Base-by-base conservation (phyloP, 73 alveolate genomes). In the Paramecium biaurelia region DNA sequence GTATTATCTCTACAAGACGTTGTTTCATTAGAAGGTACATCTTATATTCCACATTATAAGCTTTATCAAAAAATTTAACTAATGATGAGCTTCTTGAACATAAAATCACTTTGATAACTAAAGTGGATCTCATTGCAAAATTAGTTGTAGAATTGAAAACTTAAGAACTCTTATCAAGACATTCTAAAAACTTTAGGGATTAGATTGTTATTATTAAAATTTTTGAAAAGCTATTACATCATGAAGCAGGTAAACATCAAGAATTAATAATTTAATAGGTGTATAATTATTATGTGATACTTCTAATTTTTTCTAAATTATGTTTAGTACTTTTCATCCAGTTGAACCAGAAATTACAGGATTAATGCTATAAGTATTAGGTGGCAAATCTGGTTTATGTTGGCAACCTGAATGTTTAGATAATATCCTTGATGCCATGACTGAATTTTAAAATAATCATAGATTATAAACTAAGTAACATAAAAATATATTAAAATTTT, bases 281-380 rank as follows among this genome's bases (percentile, higher is more conserved):
- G 59, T 74, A 5, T 24, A 74, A 74, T 21, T 18, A 34, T n/a
- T 74, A 23, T 37, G 57, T 37, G 87, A 63, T 30, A 63, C 87
- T 74, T 74, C 57, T n/a, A 41, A 74, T 26, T 74, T 74, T 20
- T 74, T 37, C 4, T 11, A 74, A 37, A 41, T 74, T 74, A 28
- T 74, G 87, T 74, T 74, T 74, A 74, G 87, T 34, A 74, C 87
- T 11, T 74, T 74, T 37, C 87, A 74, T 37, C 57, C 59, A 3
- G 59, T 74, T 32, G 87, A 74, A 74, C 87, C 87, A n/a, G 87
- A 74, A 74, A 28, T 74, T 14, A 74, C 87, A 28, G 87, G 63
- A 11, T n/a, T 34, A 5, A 74, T 74, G 87, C 38, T 74, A 8
- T 37, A 74, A 20, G 87, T 74, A 15, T 41, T 74, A 18, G 87